Conservation (phyloP, 495 filamentous ascomycete species). For the Recurvomyces mirabilis region DNA sequence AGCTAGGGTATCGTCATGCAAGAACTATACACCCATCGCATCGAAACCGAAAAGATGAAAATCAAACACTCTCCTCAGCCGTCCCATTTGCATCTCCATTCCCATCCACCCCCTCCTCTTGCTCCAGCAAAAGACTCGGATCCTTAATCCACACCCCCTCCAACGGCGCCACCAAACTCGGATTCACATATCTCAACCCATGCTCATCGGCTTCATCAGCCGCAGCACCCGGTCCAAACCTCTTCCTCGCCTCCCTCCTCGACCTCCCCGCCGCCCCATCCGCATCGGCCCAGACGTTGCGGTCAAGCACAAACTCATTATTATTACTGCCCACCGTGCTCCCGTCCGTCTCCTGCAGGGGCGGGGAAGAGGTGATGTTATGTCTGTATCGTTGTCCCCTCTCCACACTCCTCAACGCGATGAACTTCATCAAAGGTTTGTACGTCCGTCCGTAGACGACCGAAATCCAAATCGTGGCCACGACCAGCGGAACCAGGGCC, state of each 20-base stretch:
- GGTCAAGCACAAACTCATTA: conserved; percentile 25
- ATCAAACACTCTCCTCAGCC: no score
- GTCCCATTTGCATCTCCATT: no score
- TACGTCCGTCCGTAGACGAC: conserved; percentile 65
- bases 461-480: conserved; percentile 72
- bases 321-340: conserved; percentile 31
- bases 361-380: not conserved
- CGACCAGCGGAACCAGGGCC: conserved; percentile 63
- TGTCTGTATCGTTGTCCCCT: conserved; percentile 37
- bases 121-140: conserved; percentile 14
- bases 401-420: conserved; percentile 75
- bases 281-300: conserved; percentile 18
- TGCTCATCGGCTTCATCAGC: conserved; percentile 59
- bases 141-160: conserved; percentile 31
- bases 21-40: no score
- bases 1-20: no score
- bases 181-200: conserved; percentile 59
- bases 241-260: conserved; percentile 6
- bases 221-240: conserved; percentile 36
- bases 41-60: no score
- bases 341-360: conserved; percentile 22
- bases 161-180: conserved; percentile 52
- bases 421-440: conserved; percentile 79
- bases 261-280: conserved; percentile 3
- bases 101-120: not conserved